Percentiles rank a stretch among this genome's conserved stretches.
phyloP scores from a whole-genome alignment of 768 basidiomycete species.

The Tephrocybe rancida region DNA sequence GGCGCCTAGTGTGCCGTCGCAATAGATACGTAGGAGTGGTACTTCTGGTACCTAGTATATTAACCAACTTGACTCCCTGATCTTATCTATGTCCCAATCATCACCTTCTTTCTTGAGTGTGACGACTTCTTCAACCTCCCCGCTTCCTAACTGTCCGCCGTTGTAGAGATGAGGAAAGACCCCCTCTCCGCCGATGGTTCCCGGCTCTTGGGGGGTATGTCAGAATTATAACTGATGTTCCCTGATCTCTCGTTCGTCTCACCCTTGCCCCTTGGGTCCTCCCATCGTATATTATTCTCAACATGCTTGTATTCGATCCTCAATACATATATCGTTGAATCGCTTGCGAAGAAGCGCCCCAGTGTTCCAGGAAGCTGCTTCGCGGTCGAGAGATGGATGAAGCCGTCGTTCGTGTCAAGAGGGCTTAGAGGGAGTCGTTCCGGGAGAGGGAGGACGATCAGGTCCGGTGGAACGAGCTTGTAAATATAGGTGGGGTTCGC shows the following conservation, averaged over 20 bases:
- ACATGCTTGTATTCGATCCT: conserved; percentile 44
- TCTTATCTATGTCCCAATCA: conserved; percentile 32
- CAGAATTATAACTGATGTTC: too few relatives aligned
- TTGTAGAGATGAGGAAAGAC: conserved; percentile 61
- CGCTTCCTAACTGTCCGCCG: conserved; percentile 40
- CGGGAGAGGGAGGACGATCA: conserved; percentile 39
- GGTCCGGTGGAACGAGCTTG: conserved; percentile 54
- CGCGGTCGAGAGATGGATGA: conserved; percentile 60
- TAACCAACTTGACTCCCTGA: conserved; percentile 28
- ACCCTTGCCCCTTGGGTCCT: conserved; percentile 41
- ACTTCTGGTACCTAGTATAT: conserved; percentile 25
- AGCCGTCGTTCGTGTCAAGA: conserved; percentile 47
- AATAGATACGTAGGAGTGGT: background rate
- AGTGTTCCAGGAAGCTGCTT: conserved; percentile 51
- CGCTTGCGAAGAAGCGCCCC: conserved; percentile 43
- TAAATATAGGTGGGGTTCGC: conserved; percentile 56
- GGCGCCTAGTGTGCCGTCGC: conserved; percentile 23
- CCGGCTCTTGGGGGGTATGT: conserved; percentile 30
- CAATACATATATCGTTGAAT: conserved; percentile 42
- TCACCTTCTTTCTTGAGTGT: conserved; percentile 25
- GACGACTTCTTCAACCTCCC: conserved; percentile 45
- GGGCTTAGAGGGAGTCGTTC: conserved; percentile 48
- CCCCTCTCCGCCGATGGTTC: conserved; percentile 44
- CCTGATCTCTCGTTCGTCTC: background rate
- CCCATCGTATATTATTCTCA: conserved; percentile 48